These are phyloP conservation scores for Hyphopichia fennica DNA, from an alignment of 1,139 yeast species.

Conservation along the genomic window DNA sequence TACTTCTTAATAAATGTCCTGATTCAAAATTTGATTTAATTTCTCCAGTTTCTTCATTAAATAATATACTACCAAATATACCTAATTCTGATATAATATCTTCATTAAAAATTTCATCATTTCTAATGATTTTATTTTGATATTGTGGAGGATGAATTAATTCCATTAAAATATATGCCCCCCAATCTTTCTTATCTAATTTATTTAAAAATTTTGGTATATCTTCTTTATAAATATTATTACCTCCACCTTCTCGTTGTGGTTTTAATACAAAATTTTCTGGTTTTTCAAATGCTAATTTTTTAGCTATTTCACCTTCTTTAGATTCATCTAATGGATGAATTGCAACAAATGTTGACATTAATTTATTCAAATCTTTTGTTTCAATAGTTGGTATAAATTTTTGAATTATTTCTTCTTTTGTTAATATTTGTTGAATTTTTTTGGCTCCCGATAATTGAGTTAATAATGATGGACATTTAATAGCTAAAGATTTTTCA, in stretches of 20 bases:
- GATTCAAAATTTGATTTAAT: conserved; percentile 63
- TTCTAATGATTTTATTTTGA: conserved; percentile 69
- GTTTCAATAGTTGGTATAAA: conserved; percentile 40
- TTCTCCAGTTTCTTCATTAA: conserved; percentile 62
- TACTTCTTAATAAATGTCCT: conserved; percentile 88
- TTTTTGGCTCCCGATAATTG: conserved; percentile 93
- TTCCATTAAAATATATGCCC: conserved; percentile 92
- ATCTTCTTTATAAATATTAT: conserved; percentile 81
- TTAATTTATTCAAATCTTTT: conserved; percentile 29
- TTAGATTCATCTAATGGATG: conserved; percentile 78
- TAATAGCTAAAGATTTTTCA: conserved; percentile 78
- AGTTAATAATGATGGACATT: conserved; percentile 86
- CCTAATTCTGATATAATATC: conserved; percentile 88
- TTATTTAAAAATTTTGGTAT: conserved; percentile 70
- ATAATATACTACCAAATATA: conserved; percentile 78
- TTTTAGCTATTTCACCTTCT: conserved; percentile 63
- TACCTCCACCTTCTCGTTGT: conserved; percentile 96
- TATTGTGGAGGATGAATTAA: conserved; percentile 74
- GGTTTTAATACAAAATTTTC: conserved; percentile 84
- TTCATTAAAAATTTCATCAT: conserved; percentile 60
- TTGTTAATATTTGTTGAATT: conserved; percentile 83
- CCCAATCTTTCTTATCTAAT: conserved; percentile 76
- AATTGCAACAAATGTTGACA: conserved; percentile 76
- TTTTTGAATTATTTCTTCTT: conserved; percentile 43
- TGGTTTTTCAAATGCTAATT: conserved; percentile 67